Conservation (phyloP, 2,329 filamentous ascomycete genomes). For the Drechslera avenae region DNA sequence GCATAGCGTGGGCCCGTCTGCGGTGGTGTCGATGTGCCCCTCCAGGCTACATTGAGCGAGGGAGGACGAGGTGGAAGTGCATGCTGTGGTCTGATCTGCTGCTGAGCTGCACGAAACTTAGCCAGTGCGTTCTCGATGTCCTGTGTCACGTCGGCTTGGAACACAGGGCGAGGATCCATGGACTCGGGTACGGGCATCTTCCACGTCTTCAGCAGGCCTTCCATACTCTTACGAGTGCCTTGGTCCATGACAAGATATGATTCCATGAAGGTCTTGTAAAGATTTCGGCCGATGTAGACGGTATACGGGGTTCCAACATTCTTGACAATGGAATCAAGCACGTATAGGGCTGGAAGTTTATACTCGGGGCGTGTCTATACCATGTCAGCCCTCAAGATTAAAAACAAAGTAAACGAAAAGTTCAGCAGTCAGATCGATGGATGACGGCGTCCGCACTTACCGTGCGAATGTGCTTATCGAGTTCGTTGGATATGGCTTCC, state of each 20-base stretch:
- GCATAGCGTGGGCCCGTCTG: conserved; percentile 42
- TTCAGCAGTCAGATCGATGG: background rate
- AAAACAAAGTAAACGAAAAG: background rate
- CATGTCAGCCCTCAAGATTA: conserved; percentile 21
- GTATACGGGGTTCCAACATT: conserved; percentile 98
- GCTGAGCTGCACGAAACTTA: conserved; percentile 72
- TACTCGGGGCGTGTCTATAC: conserved; percentile 84
- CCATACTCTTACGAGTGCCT: conserved; percentile 84
- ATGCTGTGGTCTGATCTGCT: conserved; percentile 55
- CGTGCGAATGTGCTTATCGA: conserved; percentile 92
- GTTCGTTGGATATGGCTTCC: conserved; percentile 84
- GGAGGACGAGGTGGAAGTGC: conserved; percentile 45
- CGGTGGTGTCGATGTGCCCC: conserved; percentile 77
- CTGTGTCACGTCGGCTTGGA: conserved; percentile 81
- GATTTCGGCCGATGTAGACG: conserved; percentile 86
- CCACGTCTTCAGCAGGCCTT: conserved; percentile 97
- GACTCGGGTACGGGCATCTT: conserved; percentile 95
- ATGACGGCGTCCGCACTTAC: conserved; percentile 64
- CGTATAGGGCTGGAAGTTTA: conserved; percentile 94
- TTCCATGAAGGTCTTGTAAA: conserved; percentile 96
- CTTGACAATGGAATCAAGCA: conserved; percentile 97
- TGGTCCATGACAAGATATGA: conserved; percentile 89
- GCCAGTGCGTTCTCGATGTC: conserved; percentile 94
- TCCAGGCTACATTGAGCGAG: conserved; percentile 62
- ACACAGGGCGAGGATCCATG: conserved; percentile 89